These are phyloP conservation scores for Cubamyces sp. DNA, from an alignment of 768 basidiomycete species.

Conservation along the genomic window DNA sequence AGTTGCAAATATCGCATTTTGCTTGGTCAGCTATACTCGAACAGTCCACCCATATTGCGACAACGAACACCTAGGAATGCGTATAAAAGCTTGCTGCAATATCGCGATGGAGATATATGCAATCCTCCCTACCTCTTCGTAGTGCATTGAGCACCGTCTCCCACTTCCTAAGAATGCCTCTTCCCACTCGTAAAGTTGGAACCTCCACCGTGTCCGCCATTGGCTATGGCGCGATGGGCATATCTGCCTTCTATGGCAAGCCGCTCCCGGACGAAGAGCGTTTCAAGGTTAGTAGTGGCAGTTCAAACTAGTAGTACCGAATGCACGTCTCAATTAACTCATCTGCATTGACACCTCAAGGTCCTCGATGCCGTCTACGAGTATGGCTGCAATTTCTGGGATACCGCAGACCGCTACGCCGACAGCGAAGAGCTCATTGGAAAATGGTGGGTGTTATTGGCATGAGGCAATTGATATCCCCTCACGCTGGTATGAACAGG, in stretches of 20 bases:
- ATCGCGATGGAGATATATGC: too few species aligned
- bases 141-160: too few species aligned
- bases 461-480: too few species aligned
- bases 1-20: too few species aligned
- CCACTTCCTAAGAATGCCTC: background rate
- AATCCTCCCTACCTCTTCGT: too few species aligned
- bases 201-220: constrained; percentile 50
- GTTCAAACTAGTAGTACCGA: too few species aligned
- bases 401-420: constrained; percentile 50
- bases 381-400: constrained; percentile 50
- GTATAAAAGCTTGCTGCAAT: too few species aligned
- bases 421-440: constrained; percentile 51
- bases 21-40: too few species aligned
- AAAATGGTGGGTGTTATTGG: constrained; percentile 39
- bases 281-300: constrained; percentile 49
- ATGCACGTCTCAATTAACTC: background rate
- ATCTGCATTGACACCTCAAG: constrained; percentile 23
- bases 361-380: constrained; percentile 47
- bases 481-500: constrained; percentile 35
- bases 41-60: too few species aligned
- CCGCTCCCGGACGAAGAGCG: constrained; percentile 57
- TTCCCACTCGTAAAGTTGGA: constrained; percentile 50
- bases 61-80: too few species aligned
- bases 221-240: constrained; percentile 66
- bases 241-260: constrained; percentile 53